Conservation (phyloP, 2,329 filamentous ascomycete species). For the Blastomyces silverae region DNA sequence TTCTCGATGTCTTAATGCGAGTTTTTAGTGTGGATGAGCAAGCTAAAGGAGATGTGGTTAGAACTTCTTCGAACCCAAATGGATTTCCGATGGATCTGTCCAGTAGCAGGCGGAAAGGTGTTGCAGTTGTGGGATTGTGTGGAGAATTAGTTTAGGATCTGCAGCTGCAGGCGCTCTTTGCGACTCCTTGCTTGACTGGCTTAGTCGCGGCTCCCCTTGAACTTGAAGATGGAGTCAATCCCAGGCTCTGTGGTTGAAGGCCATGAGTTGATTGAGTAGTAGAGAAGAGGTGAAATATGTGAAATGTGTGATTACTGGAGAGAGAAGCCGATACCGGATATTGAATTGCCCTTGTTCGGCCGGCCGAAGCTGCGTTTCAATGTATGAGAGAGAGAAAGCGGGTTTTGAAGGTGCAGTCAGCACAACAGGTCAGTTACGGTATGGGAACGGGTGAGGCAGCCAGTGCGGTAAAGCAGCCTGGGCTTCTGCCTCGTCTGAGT, state of each 20-base stretch:
- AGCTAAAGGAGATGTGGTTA: not conserved
- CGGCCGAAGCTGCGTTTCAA: not conserved
- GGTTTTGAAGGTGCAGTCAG: not conserved
- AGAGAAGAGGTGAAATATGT: too few species aligned
- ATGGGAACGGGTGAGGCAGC: conserved; percentile 6
- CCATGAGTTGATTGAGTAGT: too few species aligned
- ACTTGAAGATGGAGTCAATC: too few species aligned
- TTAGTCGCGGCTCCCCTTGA: too few species aligned
- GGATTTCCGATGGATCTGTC: too few species aligned
- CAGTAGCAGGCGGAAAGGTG: too few species aligned
- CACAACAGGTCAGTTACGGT: not conserved
- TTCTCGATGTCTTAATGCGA: not conserved
- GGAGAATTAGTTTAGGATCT: not conserved
- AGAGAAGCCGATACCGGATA: too few species aligned
- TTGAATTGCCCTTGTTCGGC: not conserved
- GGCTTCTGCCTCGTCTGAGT: conserved; percentile 7
- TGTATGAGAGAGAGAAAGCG: not conserved
- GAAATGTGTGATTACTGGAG: too few species aligned
- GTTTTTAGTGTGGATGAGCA: not conserved
- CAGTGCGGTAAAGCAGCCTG: conserved; percentile 5
- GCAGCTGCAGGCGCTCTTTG: not conserved
- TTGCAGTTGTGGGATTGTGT: too few species aligned
- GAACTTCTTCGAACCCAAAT: not conserved
- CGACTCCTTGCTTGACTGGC: too few species aligned
- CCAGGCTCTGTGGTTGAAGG: too few species aligned